Conservation (phyloP, 129 eudicot genomes). For the Daucus carota region DNA sequence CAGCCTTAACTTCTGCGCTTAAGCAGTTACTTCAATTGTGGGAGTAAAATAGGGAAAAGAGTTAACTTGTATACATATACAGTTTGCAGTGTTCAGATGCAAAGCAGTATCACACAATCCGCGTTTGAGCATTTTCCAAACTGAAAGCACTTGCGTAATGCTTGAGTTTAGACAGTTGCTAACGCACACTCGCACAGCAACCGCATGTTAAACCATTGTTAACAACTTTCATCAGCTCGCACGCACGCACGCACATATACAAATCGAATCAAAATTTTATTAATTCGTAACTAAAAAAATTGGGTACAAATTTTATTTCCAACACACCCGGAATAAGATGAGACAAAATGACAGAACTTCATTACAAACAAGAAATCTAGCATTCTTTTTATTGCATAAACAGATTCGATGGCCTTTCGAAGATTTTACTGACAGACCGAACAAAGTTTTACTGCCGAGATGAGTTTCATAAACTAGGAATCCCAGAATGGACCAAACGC, state of each 20-base stretch:
- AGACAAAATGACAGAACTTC: too few species aligned
- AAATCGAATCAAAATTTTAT: too few species aligned
- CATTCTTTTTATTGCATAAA: not conserved
- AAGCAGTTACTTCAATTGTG: too few species aligned
- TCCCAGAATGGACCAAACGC: slow-evolving; percentile 11
- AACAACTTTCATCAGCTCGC: not conserved
- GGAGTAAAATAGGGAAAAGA: too few species aligned
- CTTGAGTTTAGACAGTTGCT: not conserved
- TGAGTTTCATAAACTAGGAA: not conserved
- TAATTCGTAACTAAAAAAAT: too few species aligned
- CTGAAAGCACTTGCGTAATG: not conserved
- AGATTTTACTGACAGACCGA: too few species aligned
- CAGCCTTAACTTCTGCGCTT: not conserved
- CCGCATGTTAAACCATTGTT: not conserved
- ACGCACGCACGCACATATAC: too few species aligned
- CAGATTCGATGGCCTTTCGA: not conserved
- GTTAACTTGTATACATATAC: too few species aligned
- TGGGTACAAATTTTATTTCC: too few species aligned
- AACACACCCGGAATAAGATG: too few species aligned
- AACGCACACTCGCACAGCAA: not conserved
- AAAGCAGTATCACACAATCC: not conserved
- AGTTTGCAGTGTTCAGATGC: not conserved
- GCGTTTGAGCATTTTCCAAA: not conserved
- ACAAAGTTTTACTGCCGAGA: too few species aligned
- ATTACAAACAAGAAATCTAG: too few species aligned